Evolutionary conservation across 805 yeast species (phyloP).

Genomic region (Pichia ethanolica): DNA sequence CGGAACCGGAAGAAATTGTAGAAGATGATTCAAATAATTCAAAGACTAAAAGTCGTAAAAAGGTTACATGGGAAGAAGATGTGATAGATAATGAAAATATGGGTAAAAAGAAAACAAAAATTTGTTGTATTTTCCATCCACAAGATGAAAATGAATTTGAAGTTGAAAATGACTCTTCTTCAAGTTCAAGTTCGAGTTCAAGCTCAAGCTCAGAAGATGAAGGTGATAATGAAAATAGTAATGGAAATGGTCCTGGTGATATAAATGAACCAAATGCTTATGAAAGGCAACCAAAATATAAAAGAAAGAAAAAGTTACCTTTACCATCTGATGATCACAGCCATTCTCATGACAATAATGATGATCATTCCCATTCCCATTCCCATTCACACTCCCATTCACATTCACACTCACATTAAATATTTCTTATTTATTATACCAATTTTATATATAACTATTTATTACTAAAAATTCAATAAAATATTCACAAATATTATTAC

Average conservation of each 20-base stretch:
- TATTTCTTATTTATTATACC: background rate
- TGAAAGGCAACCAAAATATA: conserved; percentile 73
- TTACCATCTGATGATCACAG: conserved; percentile 12
- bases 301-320: conserved; percentile 14
- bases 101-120: conserved; percentile 82
- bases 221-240: conserved; percentile 8
- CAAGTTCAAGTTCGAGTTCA: conserved; percentile 2
- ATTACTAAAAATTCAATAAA: too few species aligned
- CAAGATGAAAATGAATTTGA: conserved; percentile 43
- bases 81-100: conserved; percentile 86
- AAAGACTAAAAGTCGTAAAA: conserved; percentile 28
- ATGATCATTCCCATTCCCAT: conserved; percentile 1
- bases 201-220: conserved; percentile 14
- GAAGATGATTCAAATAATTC: background rate
- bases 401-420: background rate
- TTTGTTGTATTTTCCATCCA: conserved; percentile 86
- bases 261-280: conserved; percentile 65
- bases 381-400: background rate
- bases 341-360: conserved; percentile 6
- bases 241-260: background rate
- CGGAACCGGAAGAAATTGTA: background rate
- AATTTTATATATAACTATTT: background rate
- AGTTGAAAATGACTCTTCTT: conserved; percentile 11
- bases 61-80: conserved; percentile 79
- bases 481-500: too few species aligned